These are phyloP conservation scores for Hyphopichia khmerensis DNA, from an alignment of 1,139 yeast genomes.

Conservation along the genomic window DNA sequence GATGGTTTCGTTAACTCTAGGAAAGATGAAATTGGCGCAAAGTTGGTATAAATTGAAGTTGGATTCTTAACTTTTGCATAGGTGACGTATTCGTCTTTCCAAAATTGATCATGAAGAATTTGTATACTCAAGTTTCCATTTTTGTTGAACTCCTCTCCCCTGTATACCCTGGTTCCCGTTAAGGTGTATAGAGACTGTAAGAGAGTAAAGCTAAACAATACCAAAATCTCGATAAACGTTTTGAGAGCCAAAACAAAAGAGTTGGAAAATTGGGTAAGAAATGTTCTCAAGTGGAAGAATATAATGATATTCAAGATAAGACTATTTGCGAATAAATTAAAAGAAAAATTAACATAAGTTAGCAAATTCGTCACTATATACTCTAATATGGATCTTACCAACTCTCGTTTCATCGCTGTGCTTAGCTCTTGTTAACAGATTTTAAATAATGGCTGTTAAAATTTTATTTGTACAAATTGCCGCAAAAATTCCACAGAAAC, in stretches of 20 bases:
- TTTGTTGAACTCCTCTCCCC: constrained; percentile 4
- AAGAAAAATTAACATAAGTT: constrained; percentile 2
- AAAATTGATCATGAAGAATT: constrained; percentile 10
- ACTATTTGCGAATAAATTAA: constrained; percentile 6
- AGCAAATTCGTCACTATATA: not conserved
- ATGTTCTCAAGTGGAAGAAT: constrained; percentile 8
- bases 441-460: no score
- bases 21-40: not conserved
- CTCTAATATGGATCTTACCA: not conserved
- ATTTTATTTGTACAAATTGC: not conserved
- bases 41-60: not conserved
- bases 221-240: not conserved
- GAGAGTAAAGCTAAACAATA: not conserved
- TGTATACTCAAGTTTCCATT: constrained; percentile 7
- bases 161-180: constrained; percentile 2
- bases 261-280: constrained; percentile 1
- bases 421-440: no score
- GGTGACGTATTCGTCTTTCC: constrained; percentile 6
- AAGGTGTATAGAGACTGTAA: not conserved
- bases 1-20: not conserved
- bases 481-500: constrained; percentile 1
- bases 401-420: not conserved
- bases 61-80: not conserved
- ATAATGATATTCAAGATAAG: constrained; percentile 6
- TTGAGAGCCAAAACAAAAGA: not conserved